Percentiles rank a stretch among this genome's conserved stretches.
Conservation (phyloP, 768 basidiomycete genomes). For the Saitozyma sp. region DNA sequence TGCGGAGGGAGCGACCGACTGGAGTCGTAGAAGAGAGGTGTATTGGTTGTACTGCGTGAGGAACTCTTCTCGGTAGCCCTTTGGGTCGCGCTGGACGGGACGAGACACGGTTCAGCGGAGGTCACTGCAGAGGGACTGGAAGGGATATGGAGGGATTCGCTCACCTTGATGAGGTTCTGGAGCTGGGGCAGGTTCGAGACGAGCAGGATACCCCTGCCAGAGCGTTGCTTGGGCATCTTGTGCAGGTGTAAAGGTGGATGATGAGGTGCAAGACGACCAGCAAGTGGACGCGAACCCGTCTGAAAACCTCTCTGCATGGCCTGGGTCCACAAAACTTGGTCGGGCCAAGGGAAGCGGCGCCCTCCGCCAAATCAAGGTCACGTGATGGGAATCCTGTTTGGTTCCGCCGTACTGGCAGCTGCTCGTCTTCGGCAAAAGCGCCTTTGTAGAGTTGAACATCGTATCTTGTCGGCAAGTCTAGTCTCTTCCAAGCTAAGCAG, state of each 20-base stretch:
- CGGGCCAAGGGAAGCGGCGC: too few species aligned
- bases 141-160: neutral
- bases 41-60: constrained; percentile 96
- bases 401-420: too few species aligned
- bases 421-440: too few species aligned
- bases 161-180: constrained; percentile 86
- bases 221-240: constrained; percentile 39
- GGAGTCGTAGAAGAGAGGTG: constrained; percentile 80
- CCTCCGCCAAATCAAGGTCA: too few species aligned
- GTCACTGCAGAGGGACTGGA: neutral
- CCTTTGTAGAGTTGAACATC: too few species aligned
- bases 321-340: too few species aligned
- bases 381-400: too few species aligned
- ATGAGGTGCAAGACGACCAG: too few species aligned
- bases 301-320: too few species aligned
- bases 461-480: too few species aligned
- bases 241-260: neutral
- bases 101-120: neutral
- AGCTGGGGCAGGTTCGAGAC: constrained; percentile 90
- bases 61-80: constrained; percentile 90
- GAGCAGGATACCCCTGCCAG: constrained; percentile 66
- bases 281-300: too few species aligned
- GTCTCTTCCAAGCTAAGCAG: too few species aligned
- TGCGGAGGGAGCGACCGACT: constrained; percentile 65
- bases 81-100: constrained; percentile 65